These are phyloP conservation scores for Theileria orientalis DNA, from an alignment of 169 alveolate species.

Conservation along the genomic window DNA sequence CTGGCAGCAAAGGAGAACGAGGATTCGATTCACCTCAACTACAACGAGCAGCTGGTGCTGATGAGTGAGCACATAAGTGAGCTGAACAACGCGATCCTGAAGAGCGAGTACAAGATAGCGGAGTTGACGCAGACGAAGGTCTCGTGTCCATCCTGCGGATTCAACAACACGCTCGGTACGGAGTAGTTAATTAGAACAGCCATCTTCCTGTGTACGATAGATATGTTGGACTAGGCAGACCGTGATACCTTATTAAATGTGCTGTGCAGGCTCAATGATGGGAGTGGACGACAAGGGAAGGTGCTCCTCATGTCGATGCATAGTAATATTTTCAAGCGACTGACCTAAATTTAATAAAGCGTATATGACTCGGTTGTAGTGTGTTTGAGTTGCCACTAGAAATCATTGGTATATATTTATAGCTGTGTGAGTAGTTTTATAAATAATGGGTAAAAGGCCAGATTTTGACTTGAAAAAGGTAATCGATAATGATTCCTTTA, in stretches of 20 bases:
- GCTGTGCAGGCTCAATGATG: constrained; percentile 28
- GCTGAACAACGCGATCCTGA: constrained; percentile 42
- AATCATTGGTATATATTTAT: no score
- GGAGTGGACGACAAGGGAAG: constrained; percentile 36
- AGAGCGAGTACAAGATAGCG: constrained; percentile 45
- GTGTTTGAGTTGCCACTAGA: neutral
- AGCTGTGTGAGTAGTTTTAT: neutral
- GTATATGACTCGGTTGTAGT: neutral
- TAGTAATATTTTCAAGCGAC: constrained; percentile 8
- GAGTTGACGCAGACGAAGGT: constrained; percentile 29
- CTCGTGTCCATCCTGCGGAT: constrained; percentile 38
- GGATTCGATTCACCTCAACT: constrained; percentile 30
- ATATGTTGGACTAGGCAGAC: neutral
- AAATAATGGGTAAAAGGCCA: constrained; percentile 29
- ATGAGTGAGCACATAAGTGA: constrained; percentile 67
- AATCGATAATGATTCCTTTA: neutral
- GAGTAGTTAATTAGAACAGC: neutral
- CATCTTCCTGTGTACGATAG: neutral
- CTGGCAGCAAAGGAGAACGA: constrained; percentile 12
- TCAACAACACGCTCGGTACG: constrained; percentile 36
- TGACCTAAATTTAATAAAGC: neutral
- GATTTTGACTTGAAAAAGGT: constrained; percentile 35
- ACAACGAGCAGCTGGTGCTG: constrained; percentile 53
- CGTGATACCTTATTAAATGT: no score
- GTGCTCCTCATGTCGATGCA: constrained; percentile 43